These are phyloP conservation scores for Xylaria castorea DNA, from an alignment of 495 filamentous ascomycete genomes.

Conservation along the genomic window DNA sequence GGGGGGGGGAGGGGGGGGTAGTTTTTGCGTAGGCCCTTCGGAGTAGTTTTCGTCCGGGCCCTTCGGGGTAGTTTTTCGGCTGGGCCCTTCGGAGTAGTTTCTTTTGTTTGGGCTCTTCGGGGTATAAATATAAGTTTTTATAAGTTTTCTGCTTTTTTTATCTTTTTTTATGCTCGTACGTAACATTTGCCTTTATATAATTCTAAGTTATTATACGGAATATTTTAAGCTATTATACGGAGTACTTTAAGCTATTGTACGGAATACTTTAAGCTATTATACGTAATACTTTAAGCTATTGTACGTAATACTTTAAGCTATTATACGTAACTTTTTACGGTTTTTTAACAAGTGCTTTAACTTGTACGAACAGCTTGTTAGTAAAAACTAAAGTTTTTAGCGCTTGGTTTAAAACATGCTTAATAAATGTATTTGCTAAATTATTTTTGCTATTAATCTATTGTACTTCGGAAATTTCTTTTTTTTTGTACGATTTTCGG, in stretches of 20 bases:
- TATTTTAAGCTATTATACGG: too few species aligned
- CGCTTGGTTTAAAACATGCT: background rate
- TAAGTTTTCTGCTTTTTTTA: too few species aligned
- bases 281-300: too few species aligned
- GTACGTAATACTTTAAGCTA: too few species aligned
- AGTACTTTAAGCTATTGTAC: too few species aligned
- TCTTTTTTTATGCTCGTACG: too few species aligned
- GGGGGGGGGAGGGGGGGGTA: too few species aligned
- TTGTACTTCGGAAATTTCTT: background rate
- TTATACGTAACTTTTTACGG: background rate
- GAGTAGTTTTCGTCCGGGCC: background rate
- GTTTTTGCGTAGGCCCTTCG: background rate
- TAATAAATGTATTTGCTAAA: background rate
- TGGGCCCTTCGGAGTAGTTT: background rate
- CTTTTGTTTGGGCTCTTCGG: background rate
- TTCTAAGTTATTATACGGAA: too few species aligned
- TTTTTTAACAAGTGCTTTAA: background rate
- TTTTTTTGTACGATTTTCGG: background rate
- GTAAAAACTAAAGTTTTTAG: background rate
- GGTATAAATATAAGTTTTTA: background rate
- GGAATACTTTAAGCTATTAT: too few species aligned
- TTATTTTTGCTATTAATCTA: too few species aligned
- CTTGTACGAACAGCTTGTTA: background rate
- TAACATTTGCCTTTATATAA: too few species aligned
- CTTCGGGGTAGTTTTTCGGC: background rate